phyloP scores from a whole-genome alignment of 768 basidiomycete genomes.

The Lactarius vividus region DNA sequence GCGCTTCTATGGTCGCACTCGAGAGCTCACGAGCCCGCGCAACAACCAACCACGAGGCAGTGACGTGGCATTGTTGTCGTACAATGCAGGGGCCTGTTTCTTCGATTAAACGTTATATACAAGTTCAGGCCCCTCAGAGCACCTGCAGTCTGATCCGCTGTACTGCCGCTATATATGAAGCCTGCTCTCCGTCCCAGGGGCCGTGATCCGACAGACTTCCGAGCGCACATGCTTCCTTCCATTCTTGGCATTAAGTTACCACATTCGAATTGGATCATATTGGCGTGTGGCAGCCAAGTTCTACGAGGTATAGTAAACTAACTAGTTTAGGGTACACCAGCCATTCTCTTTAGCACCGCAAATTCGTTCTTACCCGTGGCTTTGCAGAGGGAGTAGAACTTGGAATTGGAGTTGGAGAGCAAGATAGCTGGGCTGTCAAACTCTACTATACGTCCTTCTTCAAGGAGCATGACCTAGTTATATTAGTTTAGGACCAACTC shows the following conservation, averaged over 20 bases:
- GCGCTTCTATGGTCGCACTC: neutral
- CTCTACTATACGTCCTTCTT: slow-evolving; percentile 75
- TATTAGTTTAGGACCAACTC: slow-evolving; percentile 14
- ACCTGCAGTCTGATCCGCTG: neutral
- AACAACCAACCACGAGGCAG: neutral
- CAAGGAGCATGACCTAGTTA: slow-evolving; percentile 67
- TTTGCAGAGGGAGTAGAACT: slow-evolving; percentile 66
- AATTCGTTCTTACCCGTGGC: slow-evolving; percentile 75
- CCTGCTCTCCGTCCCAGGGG: neutral
- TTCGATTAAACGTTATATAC: neutral
- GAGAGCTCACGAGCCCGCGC: neutral
- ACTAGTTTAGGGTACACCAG: slow-evolving; percentile 34
- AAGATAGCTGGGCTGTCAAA: slow-evolving; percentile 64
- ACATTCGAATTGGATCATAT: too few relatives aligned
- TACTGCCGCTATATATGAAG: neutral
- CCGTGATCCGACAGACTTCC: neutral
- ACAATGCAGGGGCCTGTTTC: neutral
- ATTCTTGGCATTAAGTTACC: too few relatives aligned
- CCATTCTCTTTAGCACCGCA: slow-evolving; percentile 63
- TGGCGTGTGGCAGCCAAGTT: too few relatives aligned
- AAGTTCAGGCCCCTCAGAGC: neutral
- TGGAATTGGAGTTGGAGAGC: slow-evolving; percentile 55
- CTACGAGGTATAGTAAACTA: too few relatives aligned
- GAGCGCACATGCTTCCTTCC: too few relatives aligned
- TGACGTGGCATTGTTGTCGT: neutral